Evolutionary conservation across 1,284 basidiomycete genomes (phyloP).

Genomic region (Microbotryum saponariae): DNA sequence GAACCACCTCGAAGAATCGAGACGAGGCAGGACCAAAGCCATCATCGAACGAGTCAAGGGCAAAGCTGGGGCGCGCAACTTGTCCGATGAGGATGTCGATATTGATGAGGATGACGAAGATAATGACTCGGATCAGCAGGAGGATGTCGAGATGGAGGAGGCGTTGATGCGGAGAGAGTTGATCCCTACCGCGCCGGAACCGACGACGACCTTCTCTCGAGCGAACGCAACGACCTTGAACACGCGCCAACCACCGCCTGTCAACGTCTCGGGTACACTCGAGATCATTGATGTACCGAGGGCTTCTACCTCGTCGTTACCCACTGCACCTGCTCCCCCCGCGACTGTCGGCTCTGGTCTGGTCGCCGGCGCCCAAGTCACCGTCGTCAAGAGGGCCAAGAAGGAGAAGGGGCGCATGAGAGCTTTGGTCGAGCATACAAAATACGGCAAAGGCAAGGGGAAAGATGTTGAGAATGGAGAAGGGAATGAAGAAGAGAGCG

Average conservation of each 20-base stretch:
- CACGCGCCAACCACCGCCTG: slow-evolving; percentile 6
- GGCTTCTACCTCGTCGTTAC: slow-evolving; percentile 12
- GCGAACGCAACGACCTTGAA: not conserved
- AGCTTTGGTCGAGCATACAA: slow-evolving; percentile 18
- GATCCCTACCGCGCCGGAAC: slow-evolving; percentile 15
- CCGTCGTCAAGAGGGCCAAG: slow-evolving; percentile 21
- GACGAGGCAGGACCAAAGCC: slow-evolving; percentile 13
- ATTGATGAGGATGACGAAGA: slow-evolving; percentile 6
- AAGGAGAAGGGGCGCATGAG: slow-evolving; percentile 23
- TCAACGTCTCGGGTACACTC: slow-evolving; percentile 30
- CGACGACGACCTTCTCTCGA: slow-evolving; percentile 8
- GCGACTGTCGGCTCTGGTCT: slow-evolving; percentile 21
- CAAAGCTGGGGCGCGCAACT: slow-evolving; percentile 20
- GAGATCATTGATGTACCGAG: slow-evolving; percentile 14
- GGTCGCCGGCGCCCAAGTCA: slow-evolving; percentile 16
- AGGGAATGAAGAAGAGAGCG: slow-evolving; percentile 14
- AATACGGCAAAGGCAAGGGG: slow-evolving; percentile 31
- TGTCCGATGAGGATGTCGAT: slow-evolving; percentile 14
- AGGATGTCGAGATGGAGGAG: slow-evolving; percentile 2
- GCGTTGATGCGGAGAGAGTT: slow-evolving; percentile 15
- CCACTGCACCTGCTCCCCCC: not conserved
- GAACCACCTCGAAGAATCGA: slow-evolving; percentile 14
- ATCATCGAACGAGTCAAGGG: slow-evolving; percentile 18
- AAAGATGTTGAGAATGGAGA: slow-evolving; percentile 30
- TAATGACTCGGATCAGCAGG: not conserved